phyloP scores from a whole-genome alignment of 1,284 basidiomycete genomes.

The Salmacisia buchloeana region DNA sequence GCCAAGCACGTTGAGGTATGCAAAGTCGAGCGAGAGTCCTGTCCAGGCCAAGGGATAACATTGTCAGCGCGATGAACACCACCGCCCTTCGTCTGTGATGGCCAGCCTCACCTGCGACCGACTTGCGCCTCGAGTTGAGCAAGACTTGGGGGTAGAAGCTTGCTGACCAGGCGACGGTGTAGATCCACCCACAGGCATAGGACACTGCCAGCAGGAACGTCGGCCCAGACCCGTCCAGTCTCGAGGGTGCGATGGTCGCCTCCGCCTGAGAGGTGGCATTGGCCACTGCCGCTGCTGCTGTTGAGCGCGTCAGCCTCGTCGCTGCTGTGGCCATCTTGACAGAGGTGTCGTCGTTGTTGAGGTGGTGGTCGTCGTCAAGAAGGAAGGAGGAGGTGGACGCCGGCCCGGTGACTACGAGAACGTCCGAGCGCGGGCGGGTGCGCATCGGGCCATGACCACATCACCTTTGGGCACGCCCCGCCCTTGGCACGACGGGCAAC shows the following conservation, averaged over 20 bases:
- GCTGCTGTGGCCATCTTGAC: no score
- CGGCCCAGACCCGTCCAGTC: neutral
- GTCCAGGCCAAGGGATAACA: neutral
- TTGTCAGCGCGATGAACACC: no score
- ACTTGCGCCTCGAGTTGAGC: slow-evolving; percentile 21
- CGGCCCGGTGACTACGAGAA: neutral
- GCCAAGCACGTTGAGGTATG: slow-evolving; percentile 33
- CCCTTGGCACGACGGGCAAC: no score
- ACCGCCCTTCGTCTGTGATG: no score
- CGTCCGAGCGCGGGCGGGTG: no score
- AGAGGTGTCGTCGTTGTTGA: neutral
- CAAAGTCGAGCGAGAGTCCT: slow-evolving; percentile 39
- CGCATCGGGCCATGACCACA: no score
- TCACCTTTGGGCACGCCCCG: no score
- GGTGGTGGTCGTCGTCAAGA: neutral
- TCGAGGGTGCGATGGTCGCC: neutral
- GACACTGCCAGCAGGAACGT: slow-evolving; percentile 21
- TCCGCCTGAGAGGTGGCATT: no score
- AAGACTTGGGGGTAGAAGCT: slow-evolving; percentile 46
- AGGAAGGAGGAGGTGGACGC: neutral
- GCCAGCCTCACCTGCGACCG: slow-evolving; percentile 11
- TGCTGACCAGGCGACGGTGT: slow-evolving; percentile 34
- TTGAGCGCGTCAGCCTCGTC: no score
- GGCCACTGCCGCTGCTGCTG: neutral
- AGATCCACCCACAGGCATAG: slow-evolving; percentile 37